Conservation (phyloP, 169 alveolate genomes). For the Cryptosporidium sp. region DNA sequence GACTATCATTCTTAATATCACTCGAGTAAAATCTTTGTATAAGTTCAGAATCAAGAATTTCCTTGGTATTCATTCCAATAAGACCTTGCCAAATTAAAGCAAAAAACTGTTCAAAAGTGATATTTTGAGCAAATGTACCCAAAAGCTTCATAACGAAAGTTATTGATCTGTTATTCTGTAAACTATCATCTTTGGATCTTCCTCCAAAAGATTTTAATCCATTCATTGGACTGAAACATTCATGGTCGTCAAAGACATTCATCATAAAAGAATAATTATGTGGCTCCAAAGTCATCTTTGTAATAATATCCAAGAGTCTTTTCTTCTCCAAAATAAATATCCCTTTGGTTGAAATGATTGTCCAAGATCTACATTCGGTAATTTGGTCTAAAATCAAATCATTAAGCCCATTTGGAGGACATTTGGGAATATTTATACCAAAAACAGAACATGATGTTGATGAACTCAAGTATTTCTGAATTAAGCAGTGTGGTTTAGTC, state of each 20-base stretch:
- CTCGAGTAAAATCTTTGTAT: slow-evolving; percentile 15
- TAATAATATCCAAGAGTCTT: slow-evolving; percentile 49
- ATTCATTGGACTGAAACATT: background rate
- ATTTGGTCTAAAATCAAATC: slow-evolving; percentile 50
- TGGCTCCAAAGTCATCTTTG: slow-evolving; percentile 60
- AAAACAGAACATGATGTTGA: slow-evolving; percentile 25
- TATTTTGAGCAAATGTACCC: slow-evolving; percentile 68
- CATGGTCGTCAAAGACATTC: slow-evolving; percentile 40
- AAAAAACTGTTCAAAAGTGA: slow-evolving; percentile 71
- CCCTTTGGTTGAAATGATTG: slow-evolving; percentile 59
- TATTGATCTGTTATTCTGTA: background rate
- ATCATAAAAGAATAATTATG: slow-evolving; percentile 72
- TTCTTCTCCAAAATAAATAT: slow-evolving; percentile 40
- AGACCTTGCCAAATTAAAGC: slow-evolving; percentile 70
- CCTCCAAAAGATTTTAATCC: background rate
- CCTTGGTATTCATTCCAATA: slow-evolving; percentile 28
- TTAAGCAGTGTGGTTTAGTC: background rate
- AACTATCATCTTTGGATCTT: background rate
- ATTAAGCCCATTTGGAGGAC: slow-evolving; percentile 61
- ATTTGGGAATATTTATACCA: slow-evolving; percentile 16
- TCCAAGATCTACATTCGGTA: slow-evolving; percentile 57
- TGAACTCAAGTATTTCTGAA: slow-evolving; percentile 8
- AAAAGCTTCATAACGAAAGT: slow-evolving; percentile 47
- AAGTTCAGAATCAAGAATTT: slow-evolving; percentile 25
- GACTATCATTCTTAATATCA: slow-evolving; percentile 35